Conservation (phyloP, 1,284 basidiomycete genomes). For the Microbotryomycetes sp. region DNA sequence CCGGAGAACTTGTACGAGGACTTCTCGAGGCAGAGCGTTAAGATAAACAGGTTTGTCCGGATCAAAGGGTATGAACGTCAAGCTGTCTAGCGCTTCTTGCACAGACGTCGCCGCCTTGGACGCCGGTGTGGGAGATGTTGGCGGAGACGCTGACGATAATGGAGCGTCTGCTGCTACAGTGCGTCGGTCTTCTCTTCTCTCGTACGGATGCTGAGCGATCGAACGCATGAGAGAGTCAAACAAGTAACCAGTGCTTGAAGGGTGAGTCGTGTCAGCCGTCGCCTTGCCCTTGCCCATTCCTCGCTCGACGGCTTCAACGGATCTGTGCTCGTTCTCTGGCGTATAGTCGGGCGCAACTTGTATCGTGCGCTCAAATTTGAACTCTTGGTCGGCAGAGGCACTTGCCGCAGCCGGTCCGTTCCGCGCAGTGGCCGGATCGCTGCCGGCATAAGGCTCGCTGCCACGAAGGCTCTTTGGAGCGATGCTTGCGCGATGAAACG, state of each 20-base stretch:
- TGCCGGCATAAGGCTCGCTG: not conserved
- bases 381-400: slow-evolving; percentile 12
- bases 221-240: slow-evolving; percentile 18
- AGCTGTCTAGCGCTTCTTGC: slow-evolving; percentile 9
- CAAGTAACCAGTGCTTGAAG: slow-evolving; percentile 19
- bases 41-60: slow-evolving; percentile 19
- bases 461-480: slow-evolving; percentile 3
- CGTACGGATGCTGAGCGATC: slow-evolving; percentile 27
- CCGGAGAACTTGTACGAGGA: slow-evolving; percentile 21
- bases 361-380: slow-evolving; percentile 31
- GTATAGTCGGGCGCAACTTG: slow-evolving; percentile 33
- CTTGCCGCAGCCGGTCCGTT: not conserved
- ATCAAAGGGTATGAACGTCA: slow-evolving; percentile 22
- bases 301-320: slow-evolving; percentile 16
- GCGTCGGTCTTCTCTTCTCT: not conserved
- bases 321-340: slow-evolving; percentile 15
- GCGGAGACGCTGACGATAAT: not conserved
- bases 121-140: not conserved
- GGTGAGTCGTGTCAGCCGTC: slow-evolving; percentile 13
- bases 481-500: slow-evolving; percentile 21
- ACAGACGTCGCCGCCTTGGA: not conserved
- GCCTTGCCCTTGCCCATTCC: slow-evolving; percentile 9
- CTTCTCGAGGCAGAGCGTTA: slow-evolving; percentile 16
- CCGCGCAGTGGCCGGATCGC: too few species aligned
- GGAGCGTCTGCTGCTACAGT: not conserved